These are phyloP conservation scores for Solanum okadae DNA, from an alignment of 257 asterid genomes.

Conservation along the genomic window DNA sequence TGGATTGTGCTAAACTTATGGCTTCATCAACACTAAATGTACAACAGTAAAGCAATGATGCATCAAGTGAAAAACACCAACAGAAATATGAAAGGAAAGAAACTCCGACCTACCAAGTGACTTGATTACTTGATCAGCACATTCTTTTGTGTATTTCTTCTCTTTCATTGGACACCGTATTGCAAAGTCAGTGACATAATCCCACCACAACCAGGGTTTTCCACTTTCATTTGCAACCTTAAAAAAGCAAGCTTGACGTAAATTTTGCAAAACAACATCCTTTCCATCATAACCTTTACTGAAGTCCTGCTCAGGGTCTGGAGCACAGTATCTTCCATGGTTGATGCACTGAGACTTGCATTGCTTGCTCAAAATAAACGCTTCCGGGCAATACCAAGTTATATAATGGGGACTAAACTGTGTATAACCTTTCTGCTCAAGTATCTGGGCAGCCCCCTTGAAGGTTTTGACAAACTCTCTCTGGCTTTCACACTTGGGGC, in stretches of 20 bases:
- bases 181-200: conserved; percentile 56
- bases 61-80: neutral
- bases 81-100: neutral
- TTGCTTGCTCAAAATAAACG: conserved; percentile 52
- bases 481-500: conserved; percentile 87
- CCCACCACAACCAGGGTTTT: conserved; percentile 81
- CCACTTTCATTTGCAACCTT: conserved; percentile 61
- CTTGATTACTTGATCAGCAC: conserved; percentile 52
- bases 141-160: conserved; percentile 48
- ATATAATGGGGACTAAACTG: conserved; percentile 44
- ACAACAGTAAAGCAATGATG: neutral
- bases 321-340: conserved; percentile 68
- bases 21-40: neutral
- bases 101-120: conserved; percentile 19
- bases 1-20: neutral
- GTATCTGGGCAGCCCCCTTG: conserved; percentile 93
- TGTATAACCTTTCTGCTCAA: conserved; percentile 79
- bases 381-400: conserved; percentile 72
- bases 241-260: conserved; percentile 59
- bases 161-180: conserved; percentile 68
- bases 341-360: conserved; percentile 74
- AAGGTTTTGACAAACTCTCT: conserved; percentile 57
- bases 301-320: conserved; percentile 73
- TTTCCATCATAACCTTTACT: conserved; percentile 64
- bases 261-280: conserved; percentile 52